Evolutionary conservation across 768 basidiomycete genomes (phyloP).

Genomic region (Mycena sanguinolenta): DNA sequence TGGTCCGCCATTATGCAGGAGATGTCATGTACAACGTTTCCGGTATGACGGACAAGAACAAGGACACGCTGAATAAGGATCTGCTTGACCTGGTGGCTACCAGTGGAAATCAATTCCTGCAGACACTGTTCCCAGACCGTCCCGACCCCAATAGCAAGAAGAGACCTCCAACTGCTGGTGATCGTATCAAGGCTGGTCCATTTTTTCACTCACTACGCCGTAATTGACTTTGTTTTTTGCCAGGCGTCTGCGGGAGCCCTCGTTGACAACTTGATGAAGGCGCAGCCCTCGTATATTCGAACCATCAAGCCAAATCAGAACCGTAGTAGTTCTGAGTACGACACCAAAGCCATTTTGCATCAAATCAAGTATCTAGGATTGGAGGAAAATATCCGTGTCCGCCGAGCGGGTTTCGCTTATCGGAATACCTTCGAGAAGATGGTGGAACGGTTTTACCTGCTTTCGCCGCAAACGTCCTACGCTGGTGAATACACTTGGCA

Average conservation of each 20-base stretch:
- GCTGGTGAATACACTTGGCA: slow-evolving; percentile 99
- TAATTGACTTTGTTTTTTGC: slow-evolving; percentile 8
- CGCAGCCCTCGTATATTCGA: slow-evolving; percentile 97
- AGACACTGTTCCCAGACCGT: slow-evolving; percentile 91
- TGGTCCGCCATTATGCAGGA: slow-evolving; percentile 97
- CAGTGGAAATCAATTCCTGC: slow-evolving; percentile 88
- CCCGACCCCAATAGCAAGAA: slow-evolving; percentile 98
- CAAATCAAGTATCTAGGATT: slow-evolving; percentile 99
- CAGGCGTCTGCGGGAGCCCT: slow-evolving; percentile 94
- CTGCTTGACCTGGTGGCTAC: slow-evolving; percentile 88
- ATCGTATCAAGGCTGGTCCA: slow-evolving; percentile 90
- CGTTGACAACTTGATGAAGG: slow-evolving; percentile 97
- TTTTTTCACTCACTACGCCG: neutral
- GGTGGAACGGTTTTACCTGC: slow-evolving; percentile 97
- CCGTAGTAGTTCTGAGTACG: slow-evolving; percentile 91
- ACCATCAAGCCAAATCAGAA: slow-evolving; percentile 99
- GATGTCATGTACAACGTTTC: slow-evolving; percentile 98
- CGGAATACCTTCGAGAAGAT: slow-evolving; percentile 99
- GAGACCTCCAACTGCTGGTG: slow-evolving; percentile 96
- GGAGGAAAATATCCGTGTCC: slow-evolving; percentile 98
- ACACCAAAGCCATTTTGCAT: slow-evolving; percentile 94
- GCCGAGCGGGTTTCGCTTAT: slow-evolving; percentile 98
- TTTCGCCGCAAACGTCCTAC: slow-evolving; percentile 96
- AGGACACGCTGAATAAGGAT: slow-evolving; percentile 96
- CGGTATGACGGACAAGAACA: slow-evolving; percentile 99